Evolutionary conservation across 1,284 basidiomycete species (phyloP).

Genomic region (Fereydounia khargensis): DNA sequence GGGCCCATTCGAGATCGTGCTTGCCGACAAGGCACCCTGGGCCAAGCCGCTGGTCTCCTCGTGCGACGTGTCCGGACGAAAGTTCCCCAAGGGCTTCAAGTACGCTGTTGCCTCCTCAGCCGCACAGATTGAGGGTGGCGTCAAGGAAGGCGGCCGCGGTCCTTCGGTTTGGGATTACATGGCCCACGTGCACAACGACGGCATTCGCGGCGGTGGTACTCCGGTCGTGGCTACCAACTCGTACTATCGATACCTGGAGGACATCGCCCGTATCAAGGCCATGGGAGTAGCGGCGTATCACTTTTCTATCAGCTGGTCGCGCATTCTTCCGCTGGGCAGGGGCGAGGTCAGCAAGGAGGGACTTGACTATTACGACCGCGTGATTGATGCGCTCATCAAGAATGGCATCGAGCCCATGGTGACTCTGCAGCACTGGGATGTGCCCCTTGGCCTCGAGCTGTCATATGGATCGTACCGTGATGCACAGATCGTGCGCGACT

Average conservation of each 20-base stretch:
- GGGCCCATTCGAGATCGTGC: neutral
- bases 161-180: constrained; percentile 17
- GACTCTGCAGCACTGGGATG: constrained; percentile 23
- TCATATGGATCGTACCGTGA: constrained; percentile 22
- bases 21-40: neutral
- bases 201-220: constrained; percentile 12
- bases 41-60: too few species aligned
- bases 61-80: neutral
- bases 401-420: constrained; percentile 23
- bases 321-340: constrained; percentile 25
- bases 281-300: constrained; percentile 33
- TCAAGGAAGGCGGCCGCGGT: constrained; percentile 5
- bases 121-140: constrained; percentile 6
- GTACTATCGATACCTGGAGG: constrained; percentile 24
- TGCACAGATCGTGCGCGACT: constrained; percentile 21
- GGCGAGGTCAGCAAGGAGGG: constrained; percentile 19
- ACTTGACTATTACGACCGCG: constrained; percentile 17
- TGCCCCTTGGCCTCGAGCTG: constrained; percentile 15
- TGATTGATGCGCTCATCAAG: constrained; percentile 12
- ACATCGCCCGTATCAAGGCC: constrained; percentile 23
- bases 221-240: constrained; percentile 27
- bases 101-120: constrained; percentile 5
- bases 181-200: constrained; percentile 4
- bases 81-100: constrained; percentile 4
- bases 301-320: constrained; percentile 34